Evolutionary conservation across 371 early-diverging fungal species (phyloP).

Genomic region (Smittium culicis): DNA sequence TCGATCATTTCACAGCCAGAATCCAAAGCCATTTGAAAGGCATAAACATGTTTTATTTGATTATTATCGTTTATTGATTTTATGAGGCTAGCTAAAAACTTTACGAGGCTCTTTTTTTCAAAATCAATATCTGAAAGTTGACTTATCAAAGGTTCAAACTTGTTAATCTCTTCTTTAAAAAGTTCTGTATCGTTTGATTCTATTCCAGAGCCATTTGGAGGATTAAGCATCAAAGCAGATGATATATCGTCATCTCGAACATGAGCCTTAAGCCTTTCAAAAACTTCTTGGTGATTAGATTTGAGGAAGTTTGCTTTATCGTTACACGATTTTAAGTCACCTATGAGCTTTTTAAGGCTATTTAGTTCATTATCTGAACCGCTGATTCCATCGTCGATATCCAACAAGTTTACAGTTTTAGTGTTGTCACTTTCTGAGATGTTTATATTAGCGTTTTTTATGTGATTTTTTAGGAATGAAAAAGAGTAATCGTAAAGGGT

Average conservation of each 20-base stretch:
- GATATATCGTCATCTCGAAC: conserved; percentile 79
- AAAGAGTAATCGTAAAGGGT: neutral
- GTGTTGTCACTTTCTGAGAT: conserved; percentile 17
- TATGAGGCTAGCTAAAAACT: conserved; percentile 57
- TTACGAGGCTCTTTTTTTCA: conserved; percentile 57
- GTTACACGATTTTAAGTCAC: conserved; percentile 50
- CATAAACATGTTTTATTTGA: conserved; percentile 48
- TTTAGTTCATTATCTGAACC: conserved; percentile 27
- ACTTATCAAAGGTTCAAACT: conserved; percentile 65
- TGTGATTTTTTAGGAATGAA: conserved; percentile 9
- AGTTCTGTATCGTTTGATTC: conserved; percentile 52
- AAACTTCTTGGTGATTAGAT: conserved; percentile 54
- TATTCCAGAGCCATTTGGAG: conserved; percentile 42
- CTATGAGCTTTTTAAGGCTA: conserved; percentile 33
- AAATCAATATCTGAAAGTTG: conserved; percentile 58
- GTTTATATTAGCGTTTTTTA: conserved; percentile 19
- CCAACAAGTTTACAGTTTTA: conserved; percentile 41
- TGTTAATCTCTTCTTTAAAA: conserved; percentile 77
- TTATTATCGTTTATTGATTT: conserved; percentile 58
- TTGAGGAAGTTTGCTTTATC: conserved; percentile 63
- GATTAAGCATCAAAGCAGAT: conserved; percentile 62
- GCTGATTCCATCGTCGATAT: conserved; percentile 40
- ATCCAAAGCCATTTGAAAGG: conserved; percentile 51
- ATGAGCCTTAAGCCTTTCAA: conserved; percentile 70
- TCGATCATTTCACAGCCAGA: conserved; percentile 30